Percentiles rank a stretch among this genome's conserved stretches.
phyloP scores from a whole-genome alignment of 75 land plant genomes.

The Selaginella moellendorffii region DNA sequence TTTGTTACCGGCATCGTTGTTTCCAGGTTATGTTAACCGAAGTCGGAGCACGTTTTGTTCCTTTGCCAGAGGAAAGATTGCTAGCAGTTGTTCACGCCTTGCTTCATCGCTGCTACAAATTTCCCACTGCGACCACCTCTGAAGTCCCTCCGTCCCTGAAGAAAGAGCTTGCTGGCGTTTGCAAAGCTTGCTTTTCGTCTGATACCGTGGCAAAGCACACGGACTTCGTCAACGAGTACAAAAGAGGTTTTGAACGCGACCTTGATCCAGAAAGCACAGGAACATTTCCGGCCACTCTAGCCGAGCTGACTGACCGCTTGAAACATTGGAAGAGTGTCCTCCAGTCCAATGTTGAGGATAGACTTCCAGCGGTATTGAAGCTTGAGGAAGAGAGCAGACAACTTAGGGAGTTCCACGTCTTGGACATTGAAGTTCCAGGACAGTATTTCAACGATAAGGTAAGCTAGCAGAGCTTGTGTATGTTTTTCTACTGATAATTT shows the following conservation, averaged over 20 bases:
- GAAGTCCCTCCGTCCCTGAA: slow-evolving; percentile 95
- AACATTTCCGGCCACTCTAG: slow-evolving; percentile 89
- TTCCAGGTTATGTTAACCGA: slow-evolving; percentile 79
- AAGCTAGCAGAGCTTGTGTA: background rate
- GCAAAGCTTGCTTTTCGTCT: slow-evolving; percentile 91
- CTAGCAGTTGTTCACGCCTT: slow-evolving; percentile 97
- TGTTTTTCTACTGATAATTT: background rate
- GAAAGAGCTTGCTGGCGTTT: slow-evolving; percentile 97
- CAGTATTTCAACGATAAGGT: slow-evolving; percentile 98
- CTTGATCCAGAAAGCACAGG: slow-evolving; percentile 88
- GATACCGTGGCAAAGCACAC: slow-evolving; percentile 96
- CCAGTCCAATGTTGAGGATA: slow-evolving; percentile 93
- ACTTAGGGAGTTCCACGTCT: slow-evolving; percentile 87
- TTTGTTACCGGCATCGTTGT: background rate
- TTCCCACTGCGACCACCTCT: slow-evolving; percentile 99
- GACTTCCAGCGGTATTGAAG: slow-evolving; percentile 93
- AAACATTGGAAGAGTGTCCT: slow-evolving; percentile 96
- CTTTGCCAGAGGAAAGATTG: slow-evolving; percentile 93
- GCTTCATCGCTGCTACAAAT: slow-evolving; percentile 96
- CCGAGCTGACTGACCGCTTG: slow-evolving; percentile 82
- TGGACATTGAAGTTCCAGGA: slow-evolving; percentile 97
- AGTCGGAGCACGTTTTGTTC: slow-evolving; percentile 95
- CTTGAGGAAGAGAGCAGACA: slow-evolving; percentile 91
- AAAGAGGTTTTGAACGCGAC: slow-evolving; percentile 93
- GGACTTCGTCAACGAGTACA: slow-evolving; percentile 96